Evolutionary conservation across 2,329 filamentous ascomycete species (phyloP).

Genomic region (Ceratocystis smalleyi): DNA sequence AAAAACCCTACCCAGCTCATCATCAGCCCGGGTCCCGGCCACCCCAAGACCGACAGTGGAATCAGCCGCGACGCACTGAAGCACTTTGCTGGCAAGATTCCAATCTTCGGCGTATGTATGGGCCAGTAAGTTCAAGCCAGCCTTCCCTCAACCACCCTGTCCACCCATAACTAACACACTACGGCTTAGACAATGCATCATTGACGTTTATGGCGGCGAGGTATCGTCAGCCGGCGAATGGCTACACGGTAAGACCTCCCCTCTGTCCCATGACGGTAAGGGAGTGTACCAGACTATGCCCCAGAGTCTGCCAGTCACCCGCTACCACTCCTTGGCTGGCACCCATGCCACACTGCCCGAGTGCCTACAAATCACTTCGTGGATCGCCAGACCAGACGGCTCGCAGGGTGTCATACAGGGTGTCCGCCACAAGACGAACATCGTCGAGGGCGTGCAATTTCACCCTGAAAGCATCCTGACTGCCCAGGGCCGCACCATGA

Average conservation of each 20-base stretch:
- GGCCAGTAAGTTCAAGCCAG: slow-evolving; percentile 50
- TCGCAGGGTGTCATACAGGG: slow-evolving; percentile 88
- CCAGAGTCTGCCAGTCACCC: slow-evolving; percentile 71
- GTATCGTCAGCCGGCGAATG: slow-evolving; percentile 92
- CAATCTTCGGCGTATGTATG: slow-evolving; percentile 96
- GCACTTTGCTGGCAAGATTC: slow-evolving; percentile 86
- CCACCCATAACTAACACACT: slow-evolving; percentile 7
- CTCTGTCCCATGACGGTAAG: slow-evolving; percentile 72
- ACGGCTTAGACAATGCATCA: slow-evolving; percentile 66
- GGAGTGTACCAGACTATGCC: slow-evolving; percentile 78
- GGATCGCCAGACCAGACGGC: slow-evolving; percentile 62
- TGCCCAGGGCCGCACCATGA: slow-evolving; percentile 72
- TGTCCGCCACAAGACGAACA: slow-evolving; percentile 77
- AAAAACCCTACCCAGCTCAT: slow-evolving; percentile 86
- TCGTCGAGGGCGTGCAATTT: slow-evolving; percentile 94
- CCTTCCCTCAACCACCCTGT: neutral
- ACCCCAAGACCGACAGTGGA: slow-evolving; percentile 80
- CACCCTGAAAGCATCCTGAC: slow-evolving; percentile 96
- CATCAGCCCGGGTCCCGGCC: slow-evolving; percentile 85
- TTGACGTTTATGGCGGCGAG: slow-evolving; percentile 78
- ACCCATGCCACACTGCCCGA: slow-evolving; percentile 75
- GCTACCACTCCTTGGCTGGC: slow-evolving; percentile 91
- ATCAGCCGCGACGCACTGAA: slow-evolving; percentile 83
- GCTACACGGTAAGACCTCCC: slow-evolving; percentile 90
- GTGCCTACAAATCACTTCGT: slow-evolving; percentile 78